Base-by-base conservation (phyloP, 2,329 filamentous ascomycete genomes). In the Epichloe scottii region DNA sequence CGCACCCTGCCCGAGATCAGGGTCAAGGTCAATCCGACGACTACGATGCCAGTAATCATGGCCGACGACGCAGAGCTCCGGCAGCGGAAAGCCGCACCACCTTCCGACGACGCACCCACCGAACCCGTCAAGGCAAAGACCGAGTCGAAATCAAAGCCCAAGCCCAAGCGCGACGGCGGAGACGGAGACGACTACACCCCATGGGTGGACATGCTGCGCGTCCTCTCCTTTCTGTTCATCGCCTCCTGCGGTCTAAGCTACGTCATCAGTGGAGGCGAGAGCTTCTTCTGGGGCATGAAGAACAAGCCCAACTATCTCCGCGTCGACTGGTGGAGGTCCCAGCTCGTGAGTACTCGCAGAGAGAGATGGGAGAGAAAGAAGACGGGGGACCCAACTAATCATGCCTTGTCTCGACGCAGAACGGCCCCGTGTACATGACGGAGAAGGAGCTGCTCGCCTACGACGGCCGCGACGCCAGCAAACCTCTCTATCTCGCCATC, bases 401-500 rank as follows among this genome's bases (percentile, higher is more conserved):
- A 21, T 19, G 1, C n/a, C 2, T 26, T 26, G 3, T 14, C 17
- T 33, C 38, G 23, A 46, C 10, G 51, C 57, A 81, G 76, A 63
- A 66, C 53, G 74, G 75, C 2, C 86, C 88, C 14, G 55, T 87
- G 48, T 71, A 77, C 63, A 76, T 97, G 39, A 95, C 89, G 1
- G 84, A 86, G 51, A 72, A 75, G 19, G 76, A 96, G 66, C 82
- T 98, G 46, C 66, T 77, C 44, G 66, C 72, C 48, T 94, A 86
- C 75, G 84, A 95, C 69, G 94, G 93, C 70, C 77, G 72, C 52
- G 82, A 95, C 67, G 72, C 82, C 10, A 66, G 69, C 7, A 81
- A 85, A 53, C 93, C 93, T 6, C 81, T 97, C 65, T 95, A 95
- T 72, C 78, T 98, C 51, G 89, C 89, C 55, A 82, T 98, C 61